Percentiles rank a stretch among this genome's conserved stretches.
Evolutionary conservation across 306 rosid species (phyloP).

Genomic region (Vicia faba): DNA sequence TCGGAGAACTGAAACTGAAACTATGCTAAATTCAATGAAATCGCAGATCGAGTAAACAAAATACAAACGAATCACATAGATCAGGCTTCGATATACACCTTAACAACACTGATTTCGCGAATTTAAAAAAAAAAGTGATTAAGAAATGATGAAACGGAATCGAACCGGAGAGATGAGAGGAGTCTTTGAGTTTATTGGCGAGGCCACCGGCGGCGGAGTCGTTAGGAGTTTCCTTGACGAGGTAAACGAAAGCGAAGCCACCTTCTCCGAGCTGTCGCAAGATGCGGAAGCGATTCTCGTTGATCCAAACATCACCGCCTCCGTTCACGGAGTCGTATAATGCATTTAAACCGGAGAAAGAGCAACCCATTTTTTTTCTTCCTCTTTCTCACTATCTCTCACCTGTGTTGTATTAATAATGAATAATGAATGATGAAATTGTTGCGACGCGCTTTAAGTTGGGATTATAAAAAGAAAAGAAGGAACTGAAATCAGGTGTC

Average conservation of each 20-base stretch:
- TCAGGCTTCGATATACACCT: slow-evolving; percentile 27
- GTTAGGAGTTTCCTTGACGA: slow-evolving; percentile 72
- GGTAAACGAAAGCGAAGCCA: slow-evolving; percentile 84
- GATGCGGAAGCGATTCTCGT: slow-evolving; percentile 85
- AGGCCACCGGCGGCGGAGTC: slow-evolving; percentile 59
- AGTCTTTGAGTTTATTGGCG: slow-evolving; percentile 70
- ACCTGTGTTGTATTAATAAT: neutral
- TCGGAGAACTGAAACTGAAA: slow-evolving; percentile 13
- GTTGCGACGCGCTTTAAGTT: neutral
- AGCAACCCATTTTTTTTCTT: slow-evolving; percentile 70
- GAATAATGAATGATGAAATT: slow-evolving; percentile 31
- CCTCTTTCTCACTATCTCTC: neutral
- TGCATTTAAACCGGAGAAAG: slow-evolving; percentile 92
- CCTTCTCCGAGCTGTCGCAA: slow-evolving; percentile 98
- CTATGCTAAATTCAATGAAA: slow-evolving; percentile 1
- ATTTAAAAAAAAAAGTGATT: neutral
- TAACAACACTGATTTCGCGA: neutral
- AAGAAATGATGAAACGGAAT: neutral
- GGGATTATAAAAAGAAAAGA: neutral
- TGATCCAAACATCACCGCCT: slow-evolving; percentile 98
- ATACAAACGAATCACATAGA: slow-evolving; percentile 36
- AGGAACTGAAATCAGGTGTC: slow-evolving; percentile 47
- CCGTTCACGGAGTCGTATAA: slow-evolving; percentile 87
- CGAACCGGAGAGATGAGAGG: slow-evolving; percentile 79
- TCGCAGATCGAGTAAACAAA: slow-evolving; percentile 21